These are phyloP conservation scores for Ulmus americana DNA, from an alignment of 331 rosid genomes.

Conservation along the genomic window DNA sequence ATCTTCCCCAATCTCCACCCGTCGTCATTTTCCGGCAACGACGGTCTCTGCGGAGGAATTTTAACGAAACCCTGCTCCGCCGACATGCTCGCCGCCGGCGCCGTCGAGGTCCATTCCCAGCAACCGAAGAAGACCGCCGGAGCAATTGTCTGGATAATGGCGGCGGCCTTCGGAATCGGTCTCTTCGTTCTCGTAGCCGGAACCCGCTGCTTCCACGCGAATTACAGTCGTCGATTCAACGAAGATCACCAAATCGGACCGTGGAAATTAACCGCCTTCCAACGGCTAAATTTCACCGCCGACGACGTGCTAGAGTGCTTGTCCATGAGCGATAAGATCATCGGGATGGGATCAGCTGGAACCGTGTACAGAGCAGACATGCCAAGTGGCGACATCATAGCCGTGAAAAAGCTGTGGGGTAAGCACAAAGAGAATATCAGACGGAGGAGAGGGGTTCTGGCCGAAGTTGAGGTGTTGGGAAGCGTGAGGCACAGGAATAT, in stretches of 20 bases:
- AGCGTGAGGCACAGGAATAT: conserved; percentile 91
- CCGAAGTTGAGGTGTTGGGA: conserved; percentile 92
- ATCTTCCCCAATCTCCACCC: conserved; percentile 59
- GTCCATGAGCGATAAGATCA: conserved; percentile 50
- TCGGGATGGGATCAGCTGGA: conserved; percentile 94
- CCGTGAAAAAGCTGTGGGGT: conserved; percentile 84
- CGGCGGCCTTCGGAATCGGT: conserved; percentile 79
- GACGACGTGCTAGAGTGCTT: conserved; percentile 77
- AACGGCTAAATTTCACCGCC: conserved; percentile 80
- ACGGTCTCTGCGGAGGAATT: conserved; percentile 62
- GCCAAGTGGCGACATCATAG: conserved; percentile 93
- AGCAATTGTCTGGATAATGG: conserved; percentile 80
- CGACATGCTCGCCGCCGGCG: conserved; percentile 26
- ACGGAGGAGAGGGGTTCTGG: conserved; percentile 79
- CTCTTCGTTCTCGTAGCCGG: conserved; percentile 71
- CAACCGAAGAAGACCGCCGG: conserved; percentile 64
- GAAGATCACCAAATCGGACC: conserved; percentile 50
- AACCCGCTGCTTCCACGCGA: conserved; percentile 72
- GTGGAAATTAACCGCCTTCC: conserved; percentile 85
- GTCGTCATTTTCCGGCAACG: conserved; percentile 70
- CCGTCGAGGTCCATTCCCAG: conserved; percentile 27
- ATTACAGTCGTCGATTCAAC: conserved; percentile 41
- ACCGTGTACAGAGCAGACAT: conserved; percentile 77
- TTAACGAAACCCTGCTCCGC: conserved; percentile 54
- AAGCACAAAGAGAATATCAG: conserved; percentile 57